Percentiles rank a stretch among this genome's conserved stretches.
phyloP scores from a whole-genome alignment of 177 flowering plant genomes.

The Vitis hybrid region DNA sequence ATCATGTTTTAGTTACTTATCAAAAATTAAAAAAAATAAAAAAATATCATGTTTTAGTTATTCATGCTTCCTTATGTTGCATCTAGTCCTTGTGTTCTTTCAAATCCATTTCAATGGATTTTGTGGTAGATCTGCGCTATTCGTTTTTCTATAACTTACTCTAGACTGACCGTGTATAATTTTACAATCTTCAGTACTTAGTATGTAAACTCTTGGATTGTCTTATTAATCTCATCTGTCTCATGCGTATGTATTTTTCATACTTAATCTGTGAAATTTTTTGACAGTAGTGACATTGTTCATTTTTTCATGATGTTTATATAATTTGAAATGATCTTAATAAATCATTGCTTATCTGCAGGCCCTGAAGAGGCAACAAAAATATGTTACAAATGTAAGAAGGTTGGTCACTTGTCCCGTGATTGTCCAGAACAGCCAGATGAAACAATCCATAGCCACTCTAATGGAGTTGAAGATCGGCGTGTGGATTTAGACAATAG shows the following conservation, averaged over 20 bases:
- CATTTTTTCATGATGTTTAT: neutral
- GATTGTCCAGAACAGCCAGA: constrained; percentile 76
- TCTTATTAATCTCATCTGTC: too few relatives aligned
- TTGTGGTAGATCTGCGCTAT: too few relatives aligned
- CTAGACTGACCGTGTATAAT: too few relatives aligned
- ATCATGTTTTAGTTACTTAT: too few relatives aligned
- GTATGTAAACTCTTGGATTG: neutral
- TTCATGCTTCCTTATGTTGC: too few relatives aligned
- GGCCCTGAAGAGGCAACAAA: constrained; percentile 62
- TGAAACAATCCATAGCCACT: constrained; percentile 20
- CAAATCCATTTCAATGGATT: too few relatives aligned
- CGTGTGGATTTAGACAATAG: constrained; percentile 17
- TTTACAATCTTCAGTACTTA: too few relatives aligned
- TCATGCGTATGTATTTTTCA: neutral
- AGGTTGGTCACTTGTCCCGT: constrained; percentile 76
- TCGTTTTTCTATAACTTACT: too few relatives aligned
- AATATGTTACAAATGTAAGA: constrained; percentile 91
- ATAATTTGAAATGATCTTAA: neutral
- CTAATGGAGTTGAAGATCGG: constrained; percentile 24
- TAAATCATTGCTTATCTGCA: constrained; percentile 13
- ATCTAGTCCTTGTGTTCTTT: too few relatives aligned
- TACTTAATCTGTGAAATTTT: too few relatives aligned
- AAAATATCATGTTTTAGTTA: too few relatives aligned
- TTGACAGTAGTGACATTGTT: neutral
- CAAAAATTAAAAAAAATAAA: too few relatives aligned